Percentiles rank a stretch among this genome's conserved stretches.
Evolutionary conservation across 257 asterid species (phyloP).

Genomic region (Nicotiana obtusifolia): DNA sequence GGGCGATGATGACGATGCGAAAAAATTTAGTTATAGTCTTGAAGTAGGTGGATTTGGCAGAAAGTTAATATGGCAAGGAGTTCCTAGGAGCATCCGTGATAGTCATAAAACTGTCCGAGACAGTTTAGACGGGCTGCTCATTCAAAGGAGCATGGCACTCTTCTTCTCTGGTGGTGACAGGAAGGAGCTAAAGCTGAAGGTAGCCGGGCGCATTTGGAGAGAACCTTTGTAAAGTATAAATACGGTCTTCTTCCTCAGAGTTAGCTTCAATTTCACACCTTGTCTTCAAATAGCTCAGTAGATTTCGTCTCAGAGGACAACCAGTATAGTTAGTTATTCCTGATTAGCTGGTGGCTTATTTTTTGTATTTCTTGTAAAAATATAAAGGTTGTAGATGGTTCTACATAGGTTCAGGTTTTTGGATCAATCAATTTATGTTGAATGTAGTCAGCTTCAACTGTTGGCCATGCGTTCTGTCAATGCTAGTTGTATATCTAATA

Average conservation of each 20-base stretch:
- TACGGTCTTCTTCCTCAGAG: neutral
- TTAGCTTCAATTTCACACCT: neutral
- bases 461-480: neutral
- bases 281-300: neutral
- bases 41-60: conserved; percentile 12
- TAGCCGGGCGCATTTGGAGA: conserved; percentile 11
- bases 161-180: conserved; percentile 9
- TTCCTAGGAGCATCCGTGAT: conserved; percentile 10
- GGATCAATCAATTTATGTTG: neutral
- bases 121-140: conserved; percentile 11
- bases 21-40: conserved; percentile 7
- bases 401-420: conserved; percentile 4
- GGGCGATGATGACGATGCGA: conserved; percentile 5
- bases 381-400: neutral
- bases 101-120: conserved; percentile 9
- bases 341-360: neutral
- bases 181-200: conserved; percentile 8
- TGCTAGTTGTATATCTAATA: neutral
- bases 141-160: conserved; percentile 10
- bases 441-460: neutral
- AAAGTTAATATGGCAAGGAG: conserved; percentile 9
- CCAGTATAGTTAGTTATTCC: neutral
- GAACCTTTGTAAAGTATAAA: neutral
- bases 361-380: neutral
- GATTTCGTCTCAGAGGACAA: neutral